Evolutionary conservation across 805 yeast species (phyloP), one percentile per base, ranked within the genome.

Genomic region (Starmerella davenportii): DNA sequence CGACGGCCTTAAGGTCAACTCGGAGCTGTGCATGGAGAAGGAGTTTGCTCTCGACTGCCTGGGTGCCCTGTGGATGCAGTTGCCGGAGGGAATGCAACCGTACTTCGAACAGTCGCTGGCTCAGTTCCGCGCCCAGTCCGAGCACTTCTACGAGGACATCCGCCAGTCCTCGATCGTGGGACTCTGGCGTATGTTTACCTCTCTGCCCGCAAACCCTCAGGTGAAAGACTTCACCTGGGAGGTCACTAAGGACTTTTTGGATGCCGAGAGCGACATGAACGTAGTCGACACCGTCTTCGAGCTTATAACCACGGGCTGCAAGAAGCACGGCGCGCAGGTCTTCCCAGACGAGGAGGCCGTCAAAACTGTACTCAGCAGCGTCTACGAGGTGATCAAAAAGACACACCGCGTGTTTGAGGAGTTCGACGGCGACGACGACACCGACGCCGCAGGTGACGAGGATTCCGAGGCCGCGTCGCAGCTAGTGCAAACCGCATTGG

Each of bases 1-100:
- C 44, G 77, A 77, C 52, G 77, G 78, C 45, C 65, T 81, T 60
- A 77, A 80, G 50, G 84, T 90, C 46, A 85, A 84, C 69, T 79
- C 94, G 37, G 95, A 94, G 65, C 73, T 90, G 51, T 81, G 95
- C 48, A 77, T 80, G 51, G 98, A 87, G 63, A 87, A 87, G 62
- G 96, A 90, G 56, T 70, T 85, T 56, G 93, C 94, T 38, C 60
- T 69, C 39, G 95, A 93, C 51, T 79, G 94, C 36, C 79, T 84
- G 54, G 75, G 71, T 42, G 74, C 74, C 38, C 84, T 87, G 61
- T 70, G 75, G 52, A 82, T 74, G 53, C 77, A 82, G 43, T 82
- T 80, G 56, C 62, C 56, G 35, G 61, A 73, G 41, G 68, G 84
- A 20, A 35, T 46, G 33, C 33, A 36, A 29, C 45, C 44, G n/a